Conservation (phyloP, 805 yeast species). For the Yamadazyma phyllophila region DNA sequence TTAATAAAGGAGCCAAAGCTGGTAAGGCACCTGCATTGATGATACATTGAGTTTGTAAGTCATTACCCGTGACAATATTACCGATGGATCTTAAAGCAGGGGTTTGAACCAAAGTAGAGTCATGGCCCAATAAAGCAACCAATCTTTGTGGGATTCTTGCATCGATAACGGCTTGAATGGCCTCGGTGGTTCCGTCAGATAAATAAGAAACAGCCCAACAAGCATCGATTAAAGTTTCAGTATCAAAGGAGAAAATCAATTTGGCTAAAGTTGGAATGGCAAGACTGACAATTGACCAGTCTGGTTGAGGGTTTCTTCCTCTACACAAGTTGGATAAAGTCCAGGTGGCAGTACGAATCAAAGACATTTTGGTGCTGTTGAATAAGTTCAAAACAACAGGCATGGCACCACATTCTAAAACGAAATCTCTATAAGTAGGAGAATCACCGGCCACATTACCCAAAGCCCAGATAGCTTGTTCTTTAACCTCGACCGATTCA, state of each 20-base stretch:
- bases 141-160: constrained; percentile 92
- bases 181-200: constrained; percentile 88
- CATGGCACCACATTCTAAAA: constrained; percentile 82
- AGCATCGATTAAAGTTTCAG: constrained; percentile 93
- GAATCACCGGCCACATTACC: constrained; percentile 99
- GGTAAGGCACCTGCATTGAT: constrained; percentile 90
- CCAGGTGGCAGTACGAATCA: constrained; percentile 97
- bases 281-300: constrained; percentile 82
- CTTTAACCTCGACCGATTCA: constrained; percentile 85
- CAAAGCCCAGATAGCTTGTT: constrained; percentile 98
- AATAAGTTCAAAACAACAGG: constrained; percentile 79
- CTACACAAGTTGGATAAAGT: constrained; percentile 94
- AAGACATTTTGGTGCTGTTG: constrained; percentile 78
- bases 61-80: constrained; percentile 96
- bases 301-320: constrained; percentile 95
- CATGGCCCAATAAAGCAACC: constrained; percentile 85
- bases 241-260: constrained; percentile 84
- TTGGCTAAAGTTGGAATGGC: constrained; percentile 92
- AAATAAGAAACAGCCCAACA: constrained; percentile 98
- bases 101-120: constrained; percentile 84
- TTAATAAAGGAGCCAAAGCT: constrained; percentile 75
- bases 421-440: constrained; percentile 84
- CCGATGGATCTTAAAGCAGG: constrained; percentile 98
- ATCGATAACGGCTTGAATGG: constrained; percentile 95
- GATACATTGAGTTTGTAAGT: constrained; percentile 90